Percentiles rank a stretch among this genome's conserved stretches.
Conservation (phyloP, 2,329 filamentous ascomycete species). For the Cytospora schulzeri region DNA sequence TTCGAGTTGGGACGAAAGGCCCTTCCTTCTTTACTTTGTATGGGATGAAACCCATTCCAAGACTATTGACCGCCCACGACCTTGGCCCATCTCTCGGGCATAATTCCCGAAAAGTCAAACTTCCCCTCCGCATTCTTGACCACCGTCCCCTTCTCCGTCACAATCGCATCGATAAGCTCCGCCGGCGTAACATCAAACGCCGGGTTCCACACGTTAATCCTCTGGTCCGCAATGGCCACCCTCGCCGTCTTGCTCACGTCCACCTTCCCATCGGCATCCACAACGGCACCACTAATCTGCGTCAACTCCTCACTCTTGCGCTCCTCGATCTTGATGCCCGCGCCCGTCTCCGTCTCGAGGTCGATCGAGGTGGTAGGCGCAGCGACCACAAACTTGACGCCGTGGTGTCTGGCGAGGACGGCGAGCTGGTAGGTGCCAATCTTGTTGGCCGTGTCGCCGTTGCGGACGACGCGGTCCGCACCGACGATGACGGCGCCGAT, state of each 20-base stretch:
- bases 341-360: conserved; percentile 73
- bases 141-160: conserved; percentile 88
- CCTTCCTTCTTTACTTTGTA: not conserved
- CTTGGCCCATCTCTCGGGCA: conserved; percentile 57
- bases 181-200: conserved; percentile 94
- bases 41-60: not conserved
- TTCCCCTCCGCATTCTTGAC: conserved; percentile 71
- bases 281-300: conserved; percentile 76
- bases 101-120: conserved; percentile 65
- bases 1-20: not conserved
- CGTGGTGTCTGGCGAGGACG: conserved; percentile 85
- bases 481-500: conserved; percentile 91
- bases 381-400: conserved; percentile 91
- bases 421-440: conserved; percentile 93
- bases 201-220: conserved; percentile 92
- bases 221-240: conserved; percentile 76
- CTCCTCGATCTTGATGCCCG: conserved; percentile 88
- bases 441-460: conserved; percentile 98
- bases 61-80: conserved; percentile 33
- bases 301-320: conserved; percentile 81
- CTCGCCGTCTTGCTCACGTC: conserved; percentile 66
- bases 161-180: conserved; percentile 85
- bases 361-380: conserved; percentile 95
- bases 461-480: conserved; percentile 91
- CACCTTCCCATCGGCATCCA: conserved; percentile 63